Percentiles rank a stretch among this genome's conserved stretches.
These are phyloP conservation scores for Stevia rebaudiana DNA, from an alignment of 140 eudicot genomes.

Conservation along the genomic window DNA sequence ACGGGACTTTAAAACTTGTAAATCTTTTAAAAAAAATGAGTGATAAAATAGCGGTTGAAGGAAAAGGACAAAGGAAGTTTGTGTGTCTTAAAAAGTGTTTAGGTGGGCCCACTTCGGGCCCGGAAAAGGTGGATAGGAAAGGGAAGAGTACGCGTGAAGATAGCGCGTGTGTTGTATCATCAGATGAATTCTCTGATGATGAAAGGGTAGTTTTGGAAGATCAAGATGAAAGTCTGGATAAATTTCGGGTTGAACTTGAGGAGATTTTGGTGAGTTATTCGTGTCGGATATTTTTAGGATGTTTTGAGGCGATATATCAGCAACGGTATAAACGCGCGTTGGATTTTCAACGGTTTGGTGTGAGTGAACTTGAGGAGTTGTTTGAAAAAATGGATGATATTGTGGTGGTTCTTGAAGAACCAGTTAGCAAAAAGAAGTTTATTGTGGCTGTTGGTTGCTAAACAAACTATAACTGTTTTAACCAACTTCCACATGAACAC, in stretches of 20 bases:
- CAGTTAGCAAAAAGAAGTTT: conserved; percentile 55
- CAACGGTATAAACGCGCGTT: conserved; percentile 63
- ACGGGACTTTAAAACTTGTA: conserved; percentile 64
- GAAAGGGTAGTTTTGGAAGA: conserved; percentile 35
- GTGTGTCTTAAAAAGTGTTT: conserved; percentile 48
- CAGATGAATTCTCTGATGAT: conserved; percentile 78
- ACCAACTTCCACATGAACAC: background rate
- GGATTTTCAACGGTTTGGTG: conserved; percentile 65
- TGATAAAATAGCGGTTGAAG: conserved; percentile 54
- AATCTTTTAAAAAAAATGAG: conserved; percentile 69
- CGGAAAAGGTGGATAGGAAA: conserved; percentile 42
- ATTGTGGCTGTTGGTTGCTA: conserved; percentile 58
- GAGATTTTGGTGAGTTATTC: conserved; percentile 88
- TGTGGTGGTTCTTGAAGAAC: conserved; percentile 64
- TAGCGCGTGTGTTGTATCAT: conserved; percentile 41
- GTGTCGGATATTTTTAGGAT: conserved; percentile 51
- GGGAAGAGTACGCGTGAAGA: conserved; percentile 59
- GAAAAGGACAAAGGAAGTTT: conserved; percentile 60
- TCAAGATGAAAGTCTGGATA: conserved; percentile 33
- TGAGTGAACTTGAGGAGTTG: conserved; percentile 61
- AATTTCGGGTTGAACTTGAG: conserved; percentile 69
- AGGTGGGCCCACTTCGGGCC: conserved; percentile 25
- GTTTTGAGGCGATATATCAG: conserved; percentile 74
- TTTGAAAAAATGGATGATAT: conserved; percentile 74
- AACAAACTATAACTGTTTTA: background rate